Conservation (phyloP, 129 eudicot species). For the Erigeron canadensis region DNA sequence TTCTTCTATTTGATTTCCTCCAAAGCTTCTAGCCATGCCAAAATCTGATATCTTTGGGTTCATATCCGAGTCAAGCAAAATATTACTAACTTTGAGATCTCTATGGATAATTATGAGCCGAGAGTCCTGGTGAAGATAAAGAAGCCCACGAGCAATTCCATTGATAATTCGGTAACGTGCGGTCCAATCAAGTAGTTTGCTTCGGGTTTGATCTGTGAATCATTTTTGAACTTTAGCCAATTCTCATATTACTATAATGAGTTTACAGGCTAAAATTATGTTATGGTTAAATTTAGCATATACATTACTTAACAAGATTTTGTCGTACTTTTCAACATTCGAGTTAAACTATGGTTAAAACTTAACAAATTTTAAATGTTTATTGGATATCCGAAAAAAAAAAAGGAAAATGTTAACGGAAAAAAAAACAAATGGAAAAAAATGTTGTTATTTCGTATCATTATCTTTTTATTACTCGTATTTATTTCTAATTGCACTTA, state of each 20-base stretch:
- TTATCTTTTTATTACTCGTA: no score
- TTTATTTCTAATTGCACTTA: not conserved
- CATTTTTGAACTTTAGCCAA: not conserved
- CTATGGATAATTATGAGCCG: slow-evolving; percentile 27
- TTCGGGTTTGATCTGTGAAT: slow-evolving; percentile 23
- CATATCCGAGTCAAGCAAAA: slow-evolving; percentile 15
- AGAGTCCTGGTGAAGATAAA: slow-evolving; percentile 42
- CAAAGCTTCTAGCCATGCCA: slow-evolving; percentile 11
- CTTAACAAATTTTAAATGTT: no score
- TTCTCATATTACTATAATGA: no score
- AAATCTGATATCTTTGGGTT: slow-evolving; percentile 21
- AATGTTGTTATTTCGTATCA: not conserved
- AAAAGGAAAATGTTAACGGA: no score
- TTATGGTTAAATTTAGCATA: no score
- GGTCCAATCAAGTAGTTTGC: slow-evolving; percentile 35
- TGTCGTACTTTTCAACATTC: no score
- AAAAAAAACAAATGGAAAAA: no score
- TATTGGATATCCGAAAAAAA: no score
- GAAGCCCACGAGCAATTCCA: slow-evolving; percentile 42
- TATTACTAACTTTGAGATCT: slow-evolving; percentile 9
- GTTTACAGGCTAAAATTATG: no score
- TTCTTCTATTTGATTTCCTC: slow-evolving; percentile 9
- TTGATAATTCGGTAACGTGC: slow-evolving; percentile 27
- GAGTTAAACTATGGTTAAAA: no score
- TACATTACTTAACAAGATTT: no score